Evolutionary conservation across 331 rosid genomes (phyloP).

Genomic region (Pyracantha coccinea): DNA sequence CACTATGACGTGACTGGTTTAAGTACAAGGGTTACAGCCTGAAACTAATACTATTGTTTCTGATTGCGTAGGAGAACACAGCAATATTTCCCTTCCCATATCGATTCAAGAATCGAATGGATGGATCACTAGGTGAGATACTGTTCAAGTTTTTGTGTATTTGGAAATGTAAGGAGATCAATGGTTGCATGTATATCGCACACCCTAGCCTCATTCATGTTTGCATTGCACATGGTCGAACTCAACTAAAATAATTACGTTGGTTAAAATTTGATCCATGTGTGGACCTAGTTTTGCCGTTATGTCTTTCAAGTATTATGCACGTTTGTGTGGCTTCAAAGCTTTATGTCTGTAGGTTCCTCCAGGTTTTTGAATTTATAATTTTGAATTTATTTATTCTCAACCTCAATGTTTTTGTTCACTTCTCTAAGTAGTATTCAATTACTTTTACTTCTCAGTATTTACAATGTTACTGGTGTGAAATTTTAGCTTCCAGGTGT

Average conservation of each 20-base stretch:
- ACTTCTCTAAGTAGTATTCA: not conserved
- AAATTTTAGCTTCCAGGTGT: not conserved
- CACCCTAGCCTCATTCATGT: not conserved
- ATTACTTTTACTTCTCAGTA: no score
- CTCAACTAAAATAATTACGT: not conserved
- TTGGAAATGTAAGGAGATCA: not conserved
- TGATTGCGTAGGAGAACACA: slow-evolving; percentile 49
- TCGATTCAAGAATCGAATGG: slow-evolving; percentile 23
- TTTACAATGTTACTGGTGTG: not conserved
- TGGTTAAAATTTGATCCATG: not conserved
- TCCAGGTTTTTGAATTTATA: not conserved
- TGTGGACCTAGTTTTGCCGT: not conserved
- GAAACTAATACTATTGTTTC: slow-evolving; percentile 16
- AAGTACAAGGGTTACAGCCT: not conserved
- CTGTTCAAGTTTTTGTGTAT: not conserved
- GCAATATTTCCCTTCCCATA: slow-evolving; percentile 72
- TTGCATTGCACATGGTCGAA: no score
- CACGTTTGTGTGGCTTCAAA: not conserved
- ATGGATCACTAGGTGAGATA: slow-evolving; percentile 64
- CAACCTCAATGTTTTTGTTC: not conserved
- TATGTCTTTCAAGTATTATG: not conserved
- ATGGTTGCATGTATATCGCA: not conserved
- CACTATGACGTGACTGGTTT: not conserved
- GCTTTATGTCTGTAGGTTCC: not conserved
- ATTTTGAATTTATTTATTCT: not conserved